Evolutionary conservation across 768 basidiomycete genomes (phyloP), one percentile per base, ranked within the genome.

Genomic region (Austroboletus eburneus): DNA sequence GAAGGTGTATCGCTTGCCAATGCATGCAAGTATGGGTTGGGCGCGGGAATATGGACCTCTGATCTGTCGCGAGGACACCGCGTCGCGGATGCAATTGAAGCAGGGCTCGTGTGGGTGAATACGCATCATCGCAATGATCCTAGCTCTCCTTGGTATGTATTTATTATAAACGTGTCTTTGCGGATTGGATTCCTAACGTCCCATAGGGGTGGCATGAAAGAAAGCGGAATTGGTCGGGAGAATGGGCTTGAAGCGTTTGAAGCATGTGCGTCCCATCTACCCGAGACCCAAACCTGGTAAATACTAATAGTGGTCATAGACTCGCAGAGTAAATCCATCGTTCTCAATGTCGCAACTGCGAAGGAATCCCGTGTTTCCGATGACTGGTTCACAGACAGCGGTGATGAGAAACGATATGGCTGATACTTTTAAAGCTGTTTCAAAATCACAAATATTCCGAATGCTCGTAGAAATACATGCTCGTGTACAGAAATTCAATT

Each of bases 91-190:
- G 69, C 70, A 27, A 81, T 93, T 29, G 75, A 92, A 54, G 72
- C 83, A 16, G 91, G 91, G 5, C 58, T 92, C 24, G 85, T 87
- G 37, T 93, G 91, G 91, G 78, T 91, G 30, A 92, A 93, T 60
- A 90, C 86, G 0, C 88, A 91, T 54, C 91, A 93, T 58, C 77
- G 90, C 38, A 92, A 93, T 56, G 89, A 92, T 59, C 91, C 91
- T 8, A 86, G 85, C 52, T 90, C 87, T 25, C 89, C 91, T 33
- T 93, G 91, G 90, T 88, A 39, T 24, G 53, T 56, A 42, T 45
- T 30, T 17, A 33, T 48, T 12, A 36, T 4, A 35, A 18, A 21
- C 7, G 27, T 16, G 23, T 39, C 8, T 17, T 24, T 21, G 21
- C 37, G 38, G 22, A 12, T 40, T 39, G 36, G 62, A 57, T n/a